Evolutionary conservation across 768 basidiomycete species (phyloP).

Genomic region (Leccinum disarticulatum): DNA sequence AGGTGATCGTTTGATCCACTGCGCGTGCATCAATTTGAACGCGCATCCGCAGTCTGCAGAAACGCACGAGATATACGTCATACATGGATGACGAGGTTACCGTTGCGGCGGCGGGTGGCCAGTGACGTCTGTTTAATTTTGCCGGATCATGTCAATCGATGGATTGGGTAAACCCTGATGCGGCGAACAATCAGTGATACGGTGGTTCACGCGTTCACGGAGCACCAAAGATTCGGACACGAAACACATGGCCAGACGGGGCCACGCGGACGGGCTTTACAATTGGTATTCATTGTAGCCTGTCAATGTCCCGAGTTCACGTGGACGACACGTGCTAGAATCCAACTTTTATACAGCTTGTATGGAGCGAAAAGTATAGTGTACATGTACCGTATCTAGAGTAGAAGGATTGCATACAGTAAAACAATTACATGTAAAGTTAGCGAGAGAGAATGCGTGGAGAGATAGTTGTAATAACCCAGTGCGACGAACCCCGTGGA

Average conservation of each 20-base stretch:
- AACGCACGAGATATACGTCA: too few relatives aligned
- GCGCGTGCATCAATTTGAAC: too few relatives aligned
- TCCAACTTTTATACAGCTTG: not conserved
- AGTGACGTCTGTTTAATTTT: constrained; percentile 37
- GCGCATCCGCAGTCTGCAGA: too few relatives aligned
- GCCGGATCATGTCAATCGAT: constrained; percentile 28
- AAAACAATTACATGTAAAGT: not conserved
- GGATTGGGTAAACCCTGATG: constrained; percentile 26
- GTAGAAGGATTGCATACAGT: not conserved
- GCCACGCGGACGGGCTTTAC: not conserved
- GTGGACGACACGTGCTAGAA: not conserved
- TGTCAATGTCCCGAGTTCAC: constrained; percentile 1
- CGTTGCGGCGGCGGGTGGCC: constrained; percentile 18
- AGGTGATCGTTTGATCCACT: too few relatives aligned
- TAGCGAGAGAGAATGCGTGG: not conserved
- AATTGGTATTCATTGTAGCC: not conserved
- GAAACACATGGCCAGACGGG: constrained; percentile 2
- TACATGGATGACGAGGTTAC: too few relatives aligned
- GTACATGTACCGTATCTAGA: not conserved
- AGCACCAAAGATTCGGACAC: constrained; percentile 1
- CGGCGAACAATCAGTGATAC: constrained; percentile 22
- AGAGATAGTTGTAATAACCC: not conserved
- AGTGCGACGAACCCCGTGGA: not conserved
- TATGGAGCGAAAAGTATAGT: not conserved
- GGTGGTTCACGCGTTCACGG: constrained; percentile 22